Conservation (phyloP, 345 rosid genomes). For the Combretum micranthum region DNA sequence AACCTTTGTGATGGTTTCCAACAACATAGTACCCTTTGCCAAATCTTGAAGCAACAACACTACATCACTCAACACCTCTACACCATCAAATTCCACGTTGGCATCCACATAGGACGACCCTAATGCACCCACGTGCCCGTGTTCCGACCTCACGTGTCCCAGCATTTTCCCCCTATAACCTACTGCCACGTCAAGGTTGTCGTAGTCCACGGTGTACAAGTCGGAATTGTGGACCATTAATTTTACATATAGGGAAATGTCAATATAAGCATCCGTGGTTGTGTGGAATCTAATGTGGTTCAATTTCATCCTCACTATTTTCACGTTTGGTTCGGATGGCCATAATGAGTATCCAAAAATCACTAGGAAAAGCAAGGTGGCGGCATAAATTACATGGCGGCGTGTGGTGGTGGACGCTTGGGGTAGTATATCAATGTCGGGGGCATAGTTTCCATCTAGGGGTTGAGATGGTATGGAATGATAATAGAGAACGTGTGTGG, state of each 20-base stretch:
- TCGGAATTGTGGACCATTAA: slow-evolving; percentile 56
- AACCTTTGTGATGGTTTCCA: slow-evolving; percentile 47
- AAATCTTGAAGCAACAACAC: slow-evolving; percentile 39
- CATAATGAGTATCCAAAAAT: slow-evolving; percentile 39
- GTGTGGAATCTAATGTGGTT: slow-evolving; percentile 43
- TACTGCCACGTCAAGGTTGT: slow-evolving; percentile 41
- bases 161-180: slow-evolving; percentile 62
- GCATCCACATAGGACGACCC: slow-evolving; percentile 62
- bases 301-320: slow-evolving; percentile 43
- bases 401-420: neutral
- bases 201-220: slow-evolving; percentile 59
- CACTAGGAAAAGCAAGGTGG: slow-evolving; percentile 27
- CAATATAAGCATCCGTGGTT: slow-evolving; percentile 40
- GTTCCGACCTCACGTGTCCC: slow-evolving; percentile 54
- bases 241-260: slow-evolving; percentile 45
- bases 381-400: slow-evolving; percentile 20
- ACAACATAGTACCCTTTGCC: slow-evolving; percentile 29
- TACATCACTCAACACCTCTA: slow-evolving; percentile 48
- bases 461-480: slow-evolving; percentile 16
- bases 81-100: slow-evolving; percentile 50
- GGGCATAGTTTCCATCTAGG: slow-evolving; percentile 18
- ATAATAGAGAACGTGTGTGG: slow-evolving; percentile 3
- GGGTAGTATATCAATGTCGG: slow-evolving; percentile 13
- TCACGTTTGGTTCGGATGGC: slow-evolving; percentile 67
- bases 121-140: slow-evolving; percentile 54